Evolutionary conservation across 805 yeast genomes (phyloP).

Genomic region (Clavispora phyllophila): DNA sequence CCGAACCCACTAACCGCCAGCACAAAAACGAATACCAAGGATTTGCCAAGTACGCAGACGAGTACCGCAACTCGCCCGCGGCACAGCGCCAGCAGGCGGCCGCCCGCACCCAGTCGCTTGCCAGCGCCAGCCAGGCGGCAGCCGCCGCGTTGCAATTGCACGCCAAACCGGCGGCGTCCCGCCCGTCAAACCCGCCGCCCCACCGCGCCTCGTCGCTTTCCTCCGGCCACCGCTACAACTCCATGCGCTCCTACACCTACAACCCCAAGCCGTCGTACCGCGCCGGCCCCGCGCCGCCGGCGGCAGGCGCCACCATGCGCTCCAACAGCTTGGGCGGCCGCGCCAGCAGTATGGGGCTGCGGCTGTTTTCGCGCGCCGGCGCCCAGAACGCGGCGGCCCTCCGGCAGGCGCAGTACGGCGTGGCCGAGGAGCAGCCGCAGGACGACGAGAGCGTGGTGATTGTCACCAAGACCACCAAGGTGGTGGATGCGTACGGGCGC

Average conservation of each 20-base stretch:
- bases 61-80: constrained; percentile 17
- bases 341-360: constrained; percentile 1
- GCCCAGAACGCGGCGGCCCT: constrained; percentile 1
- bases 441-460: constrained; percentile 22
- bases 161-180: constrained; percentile 11
- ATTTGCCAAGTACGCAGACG: constrained; percentile 28
- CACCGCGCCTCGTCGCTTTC: constrained; percentile 18
- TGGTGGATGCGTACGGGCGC: constrained; percentile 46
- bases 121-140: constrained; percentile 39
- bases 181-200: background rate
- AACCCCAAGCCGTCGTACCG: constrained; percentile 36
- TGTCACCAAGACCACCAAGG: constrained; percentile 47
- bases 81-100: constrained; percentile 14
- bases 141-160: constrained; percentile 36
- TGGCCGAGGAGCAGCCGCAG: constrained; percentile 13
- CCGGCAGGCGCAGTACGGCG: background rate
- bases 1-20: constrained; percentile 8
- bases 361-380: constrained; percentile 5
- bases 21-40: constrained; percentile 23
- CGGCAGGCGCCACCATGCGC: background rate
- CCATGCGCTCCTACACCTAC: constrained; percentile 33
- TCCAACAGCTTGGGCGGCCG: constrained; percentile 4
- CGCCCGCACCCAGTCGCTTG: constrained; percentile 20
- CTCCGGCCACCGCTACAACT: constrained; percentile 22
- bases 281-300: constrained; percentile 22